Evolutionary conservation across 345 rosid genomes (phyloP).

Genomic region (Dipteronia dyeriana): DNA sequence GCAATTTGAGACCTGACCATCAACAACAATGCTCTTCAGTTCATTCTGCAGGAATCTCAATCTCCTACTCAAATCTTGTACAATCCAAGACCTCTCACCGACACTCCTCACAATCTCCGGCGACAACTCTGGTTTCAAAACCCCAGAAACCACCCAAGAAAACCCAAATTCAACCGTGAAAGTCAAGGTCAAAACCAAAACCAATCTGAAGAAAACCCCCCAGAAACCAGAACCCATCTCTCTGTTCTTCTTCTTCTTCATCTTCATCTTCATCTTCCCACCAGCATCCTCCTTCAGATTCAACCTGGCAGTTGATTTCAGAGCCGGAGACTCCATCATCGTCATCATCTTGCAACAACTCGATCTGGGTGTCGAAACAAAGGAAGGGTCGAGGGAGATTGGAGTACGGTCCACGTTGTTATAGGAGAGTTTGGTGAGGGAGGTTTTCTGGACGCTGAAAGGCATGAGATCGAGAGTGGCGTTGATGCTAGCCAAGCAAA

Average conservation of each 20-base stretch:
- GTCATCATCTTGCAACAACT: slow-evolving; percentile 27
- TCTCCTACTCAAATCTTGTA: slow-evolving; percentile 38
- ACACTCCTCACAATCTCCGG: slow-evolving; percentile 43
- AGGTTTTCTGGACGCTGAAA: slow-evolving; percentile 28
- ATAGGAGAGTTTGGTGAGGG: slow-evolving; percentile 61
- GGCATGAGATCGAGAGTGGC: slow-evolving; percentile 93
- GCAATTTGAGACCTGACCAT: slow-evolving; percentile 50
- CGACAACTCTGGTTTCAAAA: slow-evolving; percentile 46
- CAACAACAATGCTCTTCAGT: slow-evolving; percentile 33
- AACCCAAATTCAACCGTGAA: slow-evolving; percentile 49
- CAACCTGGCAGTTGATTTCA: slow-evolving; percentile 43
- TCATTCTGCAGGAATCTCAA: slow-evolving; percentile 55
- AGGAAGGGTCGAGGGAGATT: slow-evolving; percentile 46
- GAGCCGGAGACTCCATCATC: slow-evolving; percentile 36
- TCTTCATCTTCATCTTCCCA: too few relatives aligned
- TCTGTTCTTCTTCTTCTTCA: slow-evolving; percentile 19
- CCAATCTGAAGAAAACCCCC: slow-evolving; percentile 26
- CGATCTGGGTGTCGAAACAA: slow-evolving; percentile 62
- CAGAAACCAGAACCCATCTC: background rate
- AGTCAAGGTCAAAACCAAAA: slow-evolving; percentile 42
- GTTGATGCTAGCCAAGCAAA: slow-evolving; percentile 81
- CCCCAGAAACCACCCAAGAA: slow-evolving; percentile 34
- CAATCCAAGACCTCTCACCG: slow-evolving; percentile 50
- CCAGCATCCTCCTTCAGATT: too few relatives aligned
- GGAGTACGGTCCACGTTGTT: slow-evolving; percentile 45